Evolutionary conservation across 2,329 filamentous ascomycete species (phyloP), one percentile per base, ranked within the genome.

Genomic region (Colletotrichum paranaense): DNA sequence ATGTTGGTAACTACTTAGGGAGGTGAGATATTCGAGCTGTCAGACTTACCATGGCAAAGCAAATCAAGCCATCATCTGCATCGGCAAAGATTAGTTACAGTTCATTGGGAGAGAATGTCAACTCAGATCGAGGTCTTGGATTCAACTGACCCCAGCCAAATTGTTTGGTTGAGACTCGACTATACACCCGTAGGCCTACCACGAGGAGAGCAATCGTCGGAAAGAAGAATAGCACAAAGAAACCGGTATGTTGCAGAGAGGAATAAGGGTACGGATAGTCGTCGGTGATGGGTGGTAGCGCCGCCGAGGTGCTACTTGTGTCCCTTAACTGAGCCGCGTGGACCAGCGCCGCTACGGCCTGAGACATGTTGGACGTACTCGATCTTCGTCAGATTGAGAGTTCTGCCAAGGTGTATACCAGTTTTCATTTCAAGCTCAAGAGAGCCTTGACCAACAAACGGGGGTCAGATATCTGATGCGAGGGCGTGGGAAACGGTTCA

Each of bases 161-260:
- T 19, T 73, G 71, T 16, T 73, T 73, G 14, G 67, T 71, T 22
- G 46, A 71, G 42, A 73, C 62, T 52, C 67, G 55, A 57, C 67
- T 70, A 11, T 71, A 71, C 8, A 73, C 62, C 56, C 71, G 52
- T 49, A 71, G 46, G 28, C 46, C 71, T 49, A 73, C 71, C 0
- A 73, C 35, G 16, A 73, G 42, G 1, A 71, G 22, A 24, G 71
- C 67, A 26, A 73, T 11, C 4, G 35, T 35, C 11, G 71, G 70
- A 7, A 73, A 73, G 49, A 73, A 71, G 60, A 71, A 73, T 1
- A 73, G 67, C 8, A 73, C 28, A 4, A 71, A 66, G 60, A 73
- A 71, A 1, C 67, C 67, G n/a, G 53, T 35, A 9, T 71, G 71
- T 2, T 71, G 67, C 7, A 73, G 56, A 30, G 59, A 28, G 60